phyloP scores from a whole-genome alignment of 1,139 yeast species.

The Hanseniaspora uvarum region DNA sequence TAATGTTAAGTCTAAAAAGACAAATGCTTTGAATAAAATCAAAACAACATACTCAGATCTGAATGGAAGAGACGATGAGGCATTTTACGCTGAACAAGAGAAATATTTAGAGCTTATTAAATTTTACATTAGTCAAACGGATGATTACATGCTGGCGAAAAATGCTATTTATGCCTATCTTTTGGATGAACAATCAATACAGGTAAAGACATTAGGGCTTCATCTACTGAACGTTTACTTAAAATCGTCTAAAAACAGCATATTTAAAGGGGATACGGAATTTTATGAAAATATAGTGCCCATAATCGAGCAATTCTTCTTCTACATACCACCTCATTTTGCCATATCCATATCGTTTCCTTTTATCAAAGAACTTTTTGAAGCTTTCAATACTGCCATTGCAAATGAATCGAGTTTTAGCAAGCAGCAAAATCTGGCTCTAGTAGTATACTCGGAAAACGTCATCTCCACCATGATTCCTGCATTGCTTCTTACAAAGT shows the following conservation, averaged over 20 bases:
- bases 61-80: neutral
- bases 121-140: neutral
- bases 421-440: slow-evolving; percentile 40
- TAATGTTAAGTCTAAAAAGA: neutral
- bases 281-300: slow-evolving; percentile 2
- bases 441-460: slow-evolving; percentile 23
- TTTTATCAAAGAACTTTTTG: slow-evolving; percentile 29
- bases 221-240: neutral
- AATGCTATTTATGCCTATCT: slow-evolving; percentile 1
- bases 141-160: neutral
- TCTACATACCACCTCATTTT: slow-evolving; percentile 14
- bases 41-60: neutral
- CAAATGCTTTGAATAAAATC: slow-evolving; percentile 5
- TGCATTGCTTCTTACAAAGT: slow-evolving; percentile 7
- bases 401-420: slow-evolving; percentile 61
- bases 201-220: slow-evolving; percentile 6
- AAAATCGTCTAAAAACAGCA: neutral
- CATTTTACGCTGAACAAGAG: neutral
- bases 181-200: neutral
- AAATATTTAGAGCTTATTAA: neutral
- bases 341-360: neutral
- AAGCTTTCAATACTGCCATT: slow-evolving; percentile 57
- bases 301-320: slow-evolving; percentile 8
- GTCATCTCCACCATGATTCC: slow-evolving; percentile 25
- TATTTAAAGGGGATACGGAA: neutral